phyloP scores from a whole-genome alignment of 305 asterid genomes.

The Fraxinus sp. region DNA sequence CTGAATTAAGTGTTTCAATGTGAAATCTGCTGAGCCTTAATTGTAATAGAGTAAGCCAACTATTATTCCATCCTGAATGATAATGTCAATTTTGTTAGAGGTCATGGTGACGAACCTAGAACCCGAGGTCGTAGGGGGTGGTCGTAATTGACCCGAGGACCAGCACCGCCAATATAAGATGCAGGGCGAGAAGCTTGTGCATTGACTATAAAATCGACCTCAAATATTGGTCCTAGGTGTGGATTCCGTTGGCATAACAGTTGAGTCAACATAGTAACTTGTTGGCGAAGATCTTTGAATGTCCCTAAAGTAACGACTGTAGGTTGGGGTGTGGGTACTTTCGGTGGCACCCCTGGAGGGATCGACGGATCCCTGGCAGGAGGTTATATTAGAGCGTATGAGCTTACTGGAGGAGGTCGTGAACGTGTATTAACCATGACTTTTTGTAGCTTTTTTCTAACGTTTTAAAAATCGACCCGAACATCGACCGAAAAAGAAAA shows the following conservation, averaged over 20 bases:
- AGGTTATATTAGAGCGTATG: neutral
- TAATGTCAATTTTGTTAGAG: neutral
- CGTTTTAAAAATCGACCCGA: too few species aligned
- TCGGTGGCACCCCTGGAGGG: too few species aligned
- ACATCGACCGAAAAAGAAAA: too few species aligned
- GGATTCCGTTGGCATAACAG: neutral
- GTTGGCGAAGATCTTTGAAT: too few species aligned
- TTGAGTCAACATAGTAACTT: neutral
- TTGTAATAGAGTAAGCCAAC: neutral
- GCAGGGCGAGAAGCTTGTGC: neutral
- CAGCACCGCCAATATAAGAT: neutral
- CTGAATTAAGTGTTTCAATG: neutral
- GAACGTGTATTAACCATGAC: neutral
- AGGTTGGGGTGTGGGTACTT: too few species aligned
- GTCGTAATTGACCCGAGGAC: neutral
- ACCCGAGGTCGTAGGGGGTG: neutral
- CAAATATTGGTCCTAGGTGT: neutral
- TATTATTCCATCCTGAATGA: neutral
- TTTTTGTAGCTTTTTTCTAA: too few species aligned
- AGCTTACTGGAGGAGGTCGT: neutral
- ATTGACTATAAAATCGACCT: neutral
- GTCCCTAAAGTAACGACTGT: neutral
- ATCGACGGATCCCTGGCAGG: neutral
- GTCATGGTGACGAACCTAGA: neutral
- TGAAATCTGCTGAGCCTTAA: too few species aligned